Evolutionary conservation across 495 filamentous ascomycete genomes (phyloP).

Genomic region (Penicillium coffeae): DNA sequence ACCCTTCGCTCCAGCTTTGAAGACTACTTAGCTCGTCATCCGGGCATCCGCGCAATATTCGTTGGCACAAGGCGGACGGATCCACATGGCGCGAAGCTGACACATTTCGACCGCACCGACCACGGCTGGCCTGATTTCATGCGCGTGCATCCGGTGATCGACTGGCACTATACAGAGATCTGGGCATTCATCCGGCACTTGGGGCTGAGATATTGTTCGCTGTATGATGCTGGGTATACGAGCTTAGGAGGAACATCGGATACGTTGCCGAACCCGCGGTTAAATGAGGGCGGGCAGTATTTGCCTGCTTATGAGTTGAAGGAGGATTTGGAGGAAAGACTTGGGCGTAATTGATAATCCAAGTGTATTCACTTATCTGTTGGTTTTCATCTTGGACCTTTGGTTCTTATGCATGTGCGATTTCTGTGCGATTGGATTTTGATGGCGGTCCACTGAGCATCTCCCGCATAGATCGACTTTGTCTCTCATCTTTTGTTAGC

Average conservation of each 20-base stretch:
- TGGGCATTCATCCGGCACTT: conserved; percentile 88
- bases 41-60: conserved; percentile 73
- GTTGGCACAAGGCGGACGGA: conserved; percentile 91
- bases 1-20: conserved; percentile 65
- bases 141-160: conserved; percentile 89
- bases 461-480: conserved; percentile 12
- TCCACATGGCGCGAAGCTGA: conserved; percentile 76
- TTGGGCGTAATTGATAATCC: conserved; percentile 64
- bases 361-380: not conserved
- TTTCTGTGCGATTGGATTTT: not conserved
- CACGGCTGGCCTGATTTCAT: conserved; percentile 89
- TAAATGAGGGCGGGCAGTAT: conserved; percentile 54
- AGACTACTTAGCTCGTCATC: conserved; percentile 62
- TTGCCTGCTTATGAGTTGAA: conserved; percentile 83
- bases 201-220: conserved; percentile 70
- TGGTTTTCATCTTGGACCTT: not conserved
- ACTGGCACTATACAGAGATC: conserved; percentile 96
- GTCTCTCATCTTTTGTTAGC: not conserved
- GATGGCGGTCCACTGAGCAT: not conserved
- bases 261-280: conserved; percentile 81
- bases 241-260: conserved; percentile 85
- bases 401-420: not conserved
- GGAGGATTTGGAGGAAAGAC: conserved; percentile 78
- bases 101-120: conserved; percentile 82
- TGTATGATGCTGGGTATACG: conserved; percentile 86